Evolutionary conservation across 2,329 filamentous ascomycete genomes (phyloP), one percentile per base, ranked within the genome.

Genomic region (Talaromyces marneffei): DNA sequence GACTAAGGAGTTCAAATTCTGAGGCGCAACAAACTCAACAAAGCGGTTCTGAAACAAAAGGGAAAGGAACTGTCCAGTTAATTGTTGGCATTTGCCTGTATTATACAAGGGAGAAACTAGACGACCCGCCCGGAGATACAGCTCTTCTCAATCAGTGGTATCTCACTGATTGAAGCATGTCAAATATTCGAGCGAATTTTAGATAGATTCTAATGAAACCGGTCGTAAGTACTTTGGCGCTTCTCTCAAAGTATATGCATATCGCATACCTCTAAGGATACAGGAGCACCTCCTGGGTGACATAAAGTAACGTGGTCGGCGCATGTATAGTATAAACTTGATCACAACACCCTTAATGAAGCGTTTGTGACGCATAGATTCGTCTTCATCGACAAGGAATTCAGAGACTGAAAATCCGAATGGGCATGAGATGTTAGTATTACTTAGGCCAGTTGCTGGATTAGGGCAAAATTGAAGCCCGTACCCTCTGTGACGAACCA

Each of bases 171-270:
- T 48, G 42, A 27, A 29, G 31, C 42, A 58, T 50, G 56, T 58
- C 35, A 44, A 57, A 61, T 57, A 61, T 48, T 57, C 31, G 35
- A 58, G 27, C 54, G 54, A 57, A 61, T 52, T 53, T 33, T 53
- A 61, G 54, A 53, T 61, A 61, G 10, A 40, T 27, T 46, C 27
- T 44, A 57, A 52, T 57, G n/a, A 53, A 57, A 46, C 27, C 57
- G 54, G 42, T 58, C 42, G 56, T 58, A 58, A 46, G 56, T 50
- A 33, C 29, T 35, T 20, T 52, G 4, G 4, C 0, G 16, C 14
- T 12, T 52, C 8, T 9, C 14, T 20, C 31, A 20, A 20, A 33
- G 29, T 52, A 33, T 2, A 16, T 52, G 31, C 16, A 48, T 29
- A n/a, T 33, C n/a, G n/a, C n/a, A n/a, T n/a, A n/a, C n/a, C n/a